Percentiles rank a stretch among this genome's conserved stretches.
phyloP scores from a whole-genome alignment of 352 stramenopile species.

The Pythium inflatum region DNA sequence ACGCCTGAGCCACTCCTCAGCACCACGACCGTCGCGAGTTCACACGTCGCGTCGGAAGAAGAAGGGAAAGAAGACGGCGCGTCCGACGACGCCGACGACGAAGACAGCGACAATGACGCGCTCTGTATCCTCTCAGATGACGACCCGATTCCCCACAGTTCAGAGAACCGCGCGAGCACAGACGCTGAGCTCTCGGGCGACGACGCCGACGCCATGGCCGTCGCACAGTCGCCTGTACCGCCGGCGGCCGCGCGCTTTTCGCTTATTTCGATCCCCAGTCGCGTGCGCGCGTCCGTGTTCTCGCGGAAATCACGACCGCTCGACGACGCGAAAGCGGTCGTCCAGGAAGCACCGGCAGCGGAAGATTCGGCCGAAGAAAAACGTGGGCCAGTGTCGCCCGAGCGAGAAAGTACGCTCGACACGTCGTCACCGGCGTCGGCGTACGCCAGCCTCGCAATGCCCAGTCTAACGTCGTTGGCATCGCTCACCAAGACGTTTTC shows the following conservation, averaged over 20 bases:
- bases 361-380: neutral
- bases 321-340: neutral
- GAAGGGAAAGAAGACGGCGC: conserved; percentile 29
- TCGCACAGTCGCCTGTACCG: neutral
- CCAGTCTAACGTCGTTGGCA: conserved; percentile 30
- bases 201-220: neutral
- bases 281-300: conserved; percentile 32
- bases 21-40: conserved; percentile 29
- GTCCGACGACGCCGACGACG: conserved; percentile 41
- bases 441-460: conserved; percentile 20
- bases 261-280: conserved; percentile 28
- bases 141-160: neutral
- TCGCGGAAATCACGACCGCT: conserved; percentile 1
- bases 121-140: conserved; percentile 40
- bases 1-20: conserved; percentile 26
- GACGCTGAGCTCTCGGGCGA: conserved; percentile 14
- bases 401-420: conserved; percentile 9
- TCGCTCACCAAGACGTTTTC: conserved; percentile 27
- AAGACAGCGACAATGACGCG: conserved; percentile 47
- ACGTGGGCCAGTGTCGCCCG: neutral
- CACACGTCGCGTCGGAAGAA: conserved; percentile 23
- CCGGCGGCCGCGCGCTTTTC: conserved; percentile 20
- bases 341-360: neutral
- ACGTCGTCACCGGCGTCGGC: conserved; percentile 15
- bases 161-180: conserved; percentile 3